Conservation (phyloP, 306 rosid species). For the Rosa lucieae region DNA sequence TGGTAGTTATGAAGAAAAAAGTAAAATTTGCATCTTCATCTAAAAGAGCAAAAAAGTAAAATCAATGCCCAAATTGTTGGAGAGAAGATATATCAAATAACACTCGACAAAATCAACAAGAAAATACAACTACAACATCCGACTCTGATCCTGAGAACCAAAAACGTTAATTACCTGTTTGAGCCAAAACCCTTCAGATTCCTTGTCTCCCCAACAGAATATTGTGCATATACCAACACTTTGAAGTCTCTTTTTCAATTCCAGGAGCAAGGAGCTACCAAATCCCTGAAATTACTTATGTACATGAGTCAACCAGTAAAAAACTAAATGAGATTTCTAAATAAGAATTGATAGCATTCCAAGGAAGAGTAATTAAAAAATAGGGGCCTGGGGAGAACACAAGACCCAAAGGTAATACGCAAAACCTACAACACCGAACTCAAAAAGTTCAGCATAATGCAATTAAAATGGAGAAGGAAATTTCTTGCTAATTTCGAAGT, state of each 20-base stretch:
- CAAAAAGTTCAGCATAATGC: background rate
- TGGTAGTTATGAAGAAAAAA: too few species aligned
- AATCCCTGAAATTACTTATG: conserved; percentile 57
- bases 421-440: background rate
- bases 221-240: conserved; percentile 74
- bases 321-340: background rate
- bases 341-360: background rate
- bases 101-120: background rate
- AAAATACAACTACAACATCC: conserved; percentile 11
- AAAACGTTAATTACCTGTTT: conserved; percentile 57
- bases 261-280: conserved; percentile 60
- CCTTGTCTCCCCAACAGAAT: conserved; percentile 95
- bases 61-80: background rate
- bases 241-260: conserved; percentile 67
- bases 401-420: background rate
- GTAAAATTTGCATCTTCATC: background rate
- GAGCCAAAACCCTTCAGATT: conserved; percentile 90
- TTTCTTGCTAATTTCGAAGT: background rate
- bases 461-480: background rate
- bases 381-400: background rate
- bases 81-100: background rate
- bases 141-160: background rate
- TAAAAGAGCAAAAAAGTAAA: background rate
- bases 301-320: conserved; percentile 8
- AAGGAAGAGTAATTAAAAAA: background rate